These are phyloP conservation scores for Penicillium antarcticum DNA, from an alignment of 495 filamentous ascomycete genomes.

Conservation along the genomic window DNA sequence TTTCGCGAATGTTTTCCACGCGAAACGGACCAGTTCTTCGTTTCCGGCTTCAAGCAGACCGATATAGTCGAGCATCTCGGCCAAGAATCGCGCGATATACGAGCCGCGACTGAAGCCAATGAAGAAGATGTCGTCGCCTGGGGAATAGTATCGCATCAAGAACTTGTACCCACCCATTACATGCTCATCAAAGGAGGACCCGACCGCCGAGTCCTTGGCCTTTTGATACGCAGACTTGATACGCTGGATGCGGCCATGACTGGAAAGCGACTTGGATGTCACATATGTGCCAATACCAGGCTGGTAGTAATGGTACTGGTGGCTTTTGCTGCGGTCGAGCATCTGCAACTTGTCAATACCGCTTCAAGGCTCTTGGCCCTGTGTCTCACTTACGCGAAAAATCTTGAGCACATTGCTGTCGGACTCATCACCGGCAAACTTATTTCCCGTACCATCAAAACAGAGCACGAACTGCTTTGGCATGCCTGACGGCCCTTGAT, in stretches of 20 bases:
- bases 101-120: constrained; percentile 85
- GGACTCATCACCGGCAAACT: constrained; percentile 74
- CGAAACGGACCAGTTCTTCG: constrained; percentile 80
- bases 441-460: constrained; percentile 89
- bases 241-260: constrained; percentile 58
- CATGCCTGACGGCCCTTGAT: constrained; percentile 13
- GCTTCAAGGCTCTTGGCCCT: background rate
- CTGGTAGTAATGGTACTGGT: constrained; percentile 44
- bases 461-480: constrained; percentile 69
- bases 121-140: constrained; percentile 76
- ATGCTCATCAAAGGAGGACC: constrained; percentile 79
- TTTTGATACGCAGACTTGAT: constrained; percentile 76
- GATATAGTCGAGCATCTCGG: constrained; percentile 84
- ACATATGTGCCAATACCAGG: constrained; percentile 87
- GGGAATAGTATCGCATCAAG: constrained; percentile 79
- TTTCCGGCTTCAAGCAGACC: constrained; percentile 80
- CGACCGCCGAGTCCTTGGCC: constrained; percentile 80
- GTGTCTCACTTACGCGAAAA: constrained; percentile 47
- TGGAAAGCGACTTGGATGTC: constrained; percentile 61
- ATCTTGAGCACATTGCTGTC: constrained; percentile 92
- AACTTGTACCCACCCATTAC: constrained; percentile 85
- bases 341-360: constrained; percentile 29
- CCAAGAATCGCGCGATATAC: constrained; percentile 83
- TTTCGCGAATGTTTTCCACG: constrained; percentile 83
- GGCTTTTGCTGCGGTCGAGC: constrained; percentile 52